Base-by-base conservation (phyloP, 78 protist genomes). In the Dictyostelium purpureum region DNA sequence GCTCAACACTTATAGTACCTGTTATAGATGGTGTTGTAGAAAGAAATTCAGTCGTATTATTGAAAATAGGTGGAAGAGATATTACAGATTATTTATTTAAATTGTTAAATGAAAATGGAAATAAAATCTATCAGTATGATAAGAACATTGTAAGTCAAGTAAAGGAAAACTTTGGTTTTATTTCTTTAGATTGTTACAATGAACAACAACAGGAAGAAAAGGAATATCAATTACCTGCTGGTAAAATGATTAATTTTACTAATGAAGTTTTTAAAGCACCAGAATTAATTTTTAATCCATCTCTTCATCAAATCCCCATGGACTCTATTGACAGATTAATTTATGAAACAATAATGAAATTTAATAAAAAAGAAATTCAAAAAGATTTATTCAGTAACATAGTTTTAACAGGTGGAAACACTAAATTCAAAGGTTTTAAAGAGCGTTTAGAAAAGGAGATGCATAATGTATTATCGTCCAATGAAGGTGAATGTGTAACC, bases 1-100 rank as follows among this genome's bases (percentile, higher is more conserved):
- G 99, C 43, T 96, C 89, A 35, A 52, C 98, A n/a, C 96, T 96
- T 85, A 43, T 94, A 31, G 98, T 97, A 11, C 99, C 99, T 54
- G 63, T 99, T 80, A 97, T 92, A 88, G 98, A 99, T 63, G 98
- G 99, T 2, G 95, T 97, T 45, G 28, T 59, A 0, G 69, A 26
- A 59, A 12, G 38, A 59, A 59, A 47, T 80, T 40, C 69, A 59
- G 14, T 59, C 0, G 28, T 38, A 6, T 6, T 14, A 59, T 59
- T 56, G 26, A 26, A 56, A 24, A 24, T 97, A 9, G 99, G 97
- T 33, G 99, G 99, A 6, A 90, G 95, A 45, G 98, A 97, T 33
- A 78, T 98, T 18, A 98, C 99, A 12, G 95, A 96, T 57, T 77
- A 87, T 91, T 61, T 98, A 82, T 26, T 61, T 66, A 85, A 88